phyloP scores from a whole-genome alignment of 2,329 filamentous ascomycete genomes.

The Aplosporella prunicola region DNA sequence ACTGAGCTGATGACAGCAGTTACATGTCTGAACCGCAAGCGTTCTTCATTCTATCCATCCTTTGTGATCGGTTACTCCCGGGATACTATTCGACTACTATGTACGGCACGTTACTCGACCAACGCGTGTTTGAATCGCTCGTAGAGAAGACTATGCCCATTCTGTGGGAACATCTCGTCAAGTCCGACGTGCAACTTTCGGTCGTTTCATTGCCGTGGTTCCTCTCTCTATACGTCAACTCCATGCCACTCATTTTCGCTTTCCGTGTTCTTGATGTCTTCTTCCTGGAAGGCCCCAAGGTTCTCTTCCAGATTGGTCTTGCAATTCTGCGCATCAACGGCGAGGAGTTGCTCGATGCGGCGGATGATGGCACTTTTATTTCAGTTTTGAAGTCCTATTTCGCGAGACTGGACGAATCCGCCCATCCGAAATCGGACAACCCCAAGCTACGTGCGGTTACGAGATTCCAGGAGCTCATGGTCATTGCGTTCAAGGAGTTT shows the following conservation, averaged over 20 bases:
- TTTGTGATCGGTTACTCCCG: conserved; percentile 87
- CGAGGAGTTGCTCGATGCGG: conserved; percentile 84
- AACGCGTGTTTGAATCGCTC: conserved; percentile 92
- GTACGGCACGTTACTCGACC: conserved; percentile 95
- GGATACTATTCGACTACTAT: conserved; percentile 98
- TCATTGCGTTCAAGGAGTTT: conserved; percentile 98
- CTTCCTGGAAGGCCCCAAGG: conserved; percentile 95
- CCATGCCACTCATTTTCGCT: conserved; percentile 95
- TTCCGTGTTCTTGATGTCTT: conserved; percentile 96
- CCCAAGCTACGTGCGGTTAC: conserved; percentile 90
- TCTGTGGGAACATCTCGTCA: conserved; percentile 95
- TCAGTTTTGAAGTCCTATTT: conserved; percentile 95
- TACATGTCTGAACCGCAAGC: conserved; percentile 96
- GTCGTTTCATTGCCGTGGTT: conserved; percentile 98
- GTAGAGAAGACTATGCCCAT: conserved; percentile 99
- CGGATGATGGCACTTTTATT: conserved; percentile 94
- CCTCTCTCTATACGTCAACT: conserved; percentile 96
- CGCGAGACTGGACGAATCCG: conserved; percentile 83
- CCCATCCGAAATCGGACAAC: conserved; percentile 91
- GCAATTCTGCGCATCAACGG: conserved; percentile 97
- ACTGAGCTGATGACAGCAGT: conserved; percentile 32
- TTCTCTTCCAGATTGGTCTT: conserved; percentile 90
- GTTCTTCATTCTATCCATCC: conserved; percentile 82
- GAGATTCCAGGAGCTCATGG: conserved; percentile 95
- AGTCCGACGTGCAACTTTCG: conserved; percentile 91